These are phyloP conservation scores for Pseudogymnoascus sp. DNA, from an alignment of 2,329 filamentous ascomycete species.

Conservation along the genomic window DNA sequence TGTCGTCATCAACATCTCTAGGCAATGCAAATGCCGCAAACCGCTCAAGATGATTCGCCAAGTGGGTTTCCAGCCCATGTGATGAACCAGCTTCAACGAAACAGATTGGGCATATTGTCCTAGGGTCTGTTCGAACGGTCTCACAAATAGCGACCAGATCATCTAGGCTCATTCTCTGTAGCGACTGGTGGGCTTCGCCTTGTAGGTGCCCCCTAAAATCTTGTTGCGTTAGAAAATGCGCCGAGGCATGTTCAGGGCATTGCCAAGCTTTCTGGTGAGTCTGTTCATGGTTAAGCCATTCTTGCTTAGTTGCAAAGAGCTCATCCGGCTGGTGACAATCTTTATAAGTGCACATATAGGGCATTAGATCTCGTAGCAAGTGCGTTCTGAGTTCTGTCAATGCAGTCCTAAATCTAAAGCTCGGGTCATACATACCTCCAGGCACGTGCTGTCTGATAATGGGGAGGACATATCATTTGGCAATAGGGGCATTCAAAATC, in stretches of 20 bases:
- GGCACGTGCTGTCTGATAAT: conserved; percentile 1
- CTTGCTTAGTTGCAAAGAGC: conserved; percentile 2
- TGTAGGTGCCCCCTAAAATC: neutral
- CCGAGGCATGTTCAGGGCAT: neutral
- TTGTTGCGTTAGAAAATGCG: neutral
- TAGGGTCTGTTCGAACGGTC: neutral
- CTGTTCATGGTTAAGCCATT: neutral
- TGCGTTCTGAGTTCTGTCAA: neutral
- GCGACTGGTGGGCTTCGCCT: neutral
- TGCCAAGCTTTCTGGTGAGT: neutral
- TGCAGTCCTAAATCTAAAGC: neutral
- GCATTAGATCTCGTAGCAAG: neutral
- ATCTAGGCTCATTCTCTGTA: neutral
- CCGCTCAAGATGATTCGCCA: neutral
- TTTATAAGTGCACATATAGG: neutral
- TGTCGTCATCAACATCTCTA: neutral
- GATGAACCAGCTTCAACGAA: neutral
- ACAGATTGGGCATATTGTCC: neutral
- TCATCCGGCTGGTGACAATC: neutral
- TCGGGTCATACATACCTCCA: neutral
- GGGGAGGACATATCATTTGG: neutral
- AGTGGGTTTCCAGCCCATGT: neutral
- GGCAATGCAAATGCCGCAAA: conserved; percentile 6
- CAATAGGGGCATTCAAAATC: conserved; percentile 12
- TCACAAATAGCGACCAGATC: neutral